phyloP scores from a whole-genome alignment of 129 eudicot genomes.

The Centaurea solstitialis region DNA sequence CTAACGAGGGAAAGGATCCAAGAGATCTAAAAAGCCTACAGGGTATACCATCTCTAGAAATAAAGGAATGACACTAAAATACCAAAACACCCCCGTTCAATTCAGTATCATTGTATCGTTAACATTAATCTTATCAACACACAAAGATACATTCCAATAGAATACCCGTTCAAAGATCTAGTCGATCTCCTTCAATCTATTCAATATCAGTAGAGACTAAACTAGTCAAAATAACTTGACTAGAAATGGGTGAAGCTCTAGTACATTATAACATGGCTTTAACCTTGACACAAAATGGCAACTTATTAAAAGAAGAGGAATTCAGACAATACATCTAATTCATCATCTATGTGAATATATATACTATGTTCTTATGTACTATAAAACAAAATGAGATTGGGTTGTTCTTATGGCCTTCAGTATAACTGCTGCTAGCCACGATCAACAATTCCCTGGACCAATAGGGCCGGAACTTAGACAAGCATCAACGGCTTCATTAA shows the following conservation, averaged over 20 bases:
- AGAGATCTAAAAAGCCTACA: no score
- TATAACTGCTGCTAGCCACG: background rate
- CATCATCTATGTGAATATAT: background rate
- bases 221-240: constrained; percentile 26
- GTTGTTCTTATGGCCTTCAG: background rate
- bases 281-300: background rate
- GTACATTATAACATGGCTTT: background rate
- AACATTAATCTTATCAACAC: no score
- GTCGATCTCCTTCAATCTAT: background rate
- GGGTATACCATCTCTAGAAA: no score
- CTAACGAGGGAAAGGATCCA: no score
- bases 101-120: background rate
- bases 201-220: background rate
- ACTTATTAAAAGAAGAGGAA: background rate
- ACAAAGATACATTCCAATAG: background rate
- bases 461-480: constrained; percentile 36
- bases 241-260: constrained; percentile 1
- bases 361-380: background rate
- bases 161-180: background rate
- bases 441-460: constrained; percentile 20
- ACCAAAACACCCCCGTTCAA: background rate
- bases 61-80: no score
- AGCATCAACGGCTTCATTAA: constrained; percentile 64
- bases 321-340: no score
- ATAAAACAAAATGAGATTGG: background rate